A percentile compares a stretch with the other conserved stretches of the same genome.
phyloP scores from a whole-genome alignment of 192 early-diverging fungal genomes.

The Linnemannia elongata region DNA sequence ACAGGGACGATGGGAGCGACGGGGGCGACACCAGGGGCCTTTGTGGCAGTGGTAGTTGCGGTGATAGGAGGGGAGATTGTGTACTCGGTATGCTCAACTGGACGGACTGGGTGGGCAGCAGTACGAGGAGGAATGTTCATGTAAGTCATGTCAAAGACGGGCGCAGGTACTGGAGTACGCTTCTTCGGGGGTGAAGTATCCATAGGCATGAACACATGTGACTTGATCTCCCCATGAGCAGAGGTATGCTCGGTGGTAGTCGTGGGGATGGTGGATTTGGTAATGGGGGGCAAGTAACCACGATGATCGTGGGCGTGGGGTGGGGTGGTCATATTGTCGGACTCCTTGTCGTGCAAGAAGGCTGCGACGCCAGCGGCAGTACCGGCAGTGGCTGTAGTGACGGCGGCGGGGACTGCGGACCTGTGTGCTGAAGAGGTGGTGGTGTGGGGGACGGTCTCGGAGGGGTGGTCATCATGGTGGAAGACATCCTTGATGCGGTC shows the following conservation, averaged over 20 bases:
- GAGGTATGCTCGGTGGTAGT: background rate
- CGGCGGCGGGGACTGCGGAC: background rate
- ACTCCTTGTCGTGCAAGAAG: background rate
- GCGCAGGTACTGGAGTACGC: background rate
- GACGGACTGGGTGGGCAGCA: too few species aligned
- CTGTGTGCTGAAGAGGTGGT: background rate
- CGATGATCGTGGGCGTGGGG: background rate
- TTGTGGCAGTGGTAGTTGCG: background rate
- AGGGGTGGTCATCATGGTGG: background rate
- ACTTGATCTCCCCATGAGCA: background rate
- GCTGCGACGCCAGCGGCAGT: background rate
- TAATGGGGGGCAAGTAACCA: background rate
- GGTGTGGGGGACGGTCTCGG: background rate
- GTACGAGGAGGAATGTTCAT: background rate
- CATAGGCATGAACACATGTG: background rate
- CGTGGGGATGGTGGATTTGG: background rate
- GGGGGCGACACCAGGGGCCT: background rate
- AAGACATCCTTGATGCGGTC: constrained; percentile 12
- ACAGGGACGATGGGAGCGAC: background rate
- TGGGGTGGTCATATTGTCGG: background rate
- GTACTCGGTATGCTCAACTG: too few species aligned
- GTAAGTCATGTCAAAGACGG: background rate
- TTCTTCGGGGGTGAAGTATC: background rate
- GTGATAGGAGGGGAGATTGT: background rate
- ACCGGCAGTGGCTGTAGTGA: background rate